Base-by-base conservation (phyloP, 371 early-diverging fungal species). In the Mucor mucedo region DNA sequence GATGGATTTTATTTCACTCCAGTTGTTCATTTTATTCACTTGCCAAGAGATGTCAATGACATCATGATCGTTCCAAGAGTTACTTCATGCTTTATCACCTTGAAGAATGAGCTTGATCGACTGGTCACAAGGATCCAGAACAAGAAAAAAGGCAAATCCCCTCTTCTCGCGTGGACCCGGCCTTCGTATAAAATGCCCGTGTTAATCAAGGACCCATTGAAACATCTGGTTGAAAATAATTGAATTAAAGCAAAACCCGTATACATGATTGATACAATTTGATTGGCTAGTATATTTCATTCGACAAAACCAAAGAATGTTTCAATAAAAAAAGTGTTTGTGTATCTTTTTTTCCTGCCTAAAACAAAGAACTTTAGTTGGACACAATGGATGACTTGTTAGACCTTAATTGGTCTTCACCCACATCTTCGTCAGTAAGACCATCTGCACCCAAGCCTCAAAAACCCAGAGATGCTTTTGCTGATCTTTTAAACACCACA, bases 351-450 rank as follows among this genome's bases (percentile, higher is more conserved):
- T 35, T 35, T 8, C 4, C 8, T 8, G 8, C 4, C 35, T 13
- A 39, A 39, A 8, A 8, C 40, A 39, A 11, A 39, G 11, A 39
- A 39, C 40, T 8, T 39, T 39, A 8, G 40, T 42, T 42, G 3
- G 42, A 9, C n/a, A 27, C 5, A 8, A 79, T 79, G 80, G 75
- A 77, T 40, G 75, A 79, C 58, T 58, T 79, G 33, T 55, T 79
- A 13, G 75, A 79, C 55, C 61, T 79, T 5, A 66, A 70, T 49
- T 79, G 80, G 80, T 60, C 69, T 28, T 66, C 56, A 27, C 32
- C 61, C 2, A 28, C 55, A 27, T 2, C 55, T 28, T 41, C 59
- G 29, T 16, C 57, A 41, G 38, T 30, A 21, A 45, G 48, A 38
- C 67, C 63, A 30, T 52, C 60, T 38, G 53, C 33, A 16, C 66